Base-by-base conservation (phyloP, 768 basidiomycete species). In the Suillus hirtellus region DNA sequence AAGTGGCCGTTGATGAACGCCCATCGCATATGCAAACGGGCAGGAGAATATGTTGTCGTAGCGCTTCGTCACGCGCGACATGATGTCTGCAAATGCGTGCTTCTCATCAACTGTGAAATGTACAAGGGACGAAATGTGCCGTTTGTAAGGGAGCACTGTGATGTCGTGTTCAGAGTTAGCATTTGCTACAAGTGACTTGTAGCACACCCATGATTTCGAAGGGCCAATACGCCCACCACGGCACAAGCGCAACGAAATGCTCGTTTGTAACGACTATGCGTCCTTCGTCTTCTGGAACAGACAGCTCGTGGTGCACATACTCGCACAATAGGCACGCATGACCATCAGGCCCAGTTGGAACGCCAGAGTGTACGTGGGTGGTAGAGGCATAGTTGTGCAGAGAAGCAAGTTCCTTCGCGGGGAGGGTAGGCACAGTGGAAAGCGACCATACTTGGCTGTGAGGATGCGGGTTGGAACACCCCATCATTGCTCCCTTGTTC, bases 151-250 rank as follows among this genome's bases (percentile, higher is more conserved):
- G 37, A 94, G 77, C 58, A 94, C 92, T 93, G 65, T 21, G 5
- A 44, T 52, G 31, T 4, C 53, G 58, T 12, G 64, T 62, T 59
- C 49, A 63, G 65, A 44, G 54, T 24, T 9, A 24, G 37, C 14
- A 21, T 49, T 47, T 24, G 46, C 1, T 8, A 8, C 42, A 55
- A 40, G 8, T 24, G 24, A 49, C 14, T 15, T 31, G 27, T 14
- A 2, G 40, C 81, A 69, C 68, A 90, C 91, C 72, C 68, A 96
- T 76, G 19, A 89, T 81, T 73, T 97, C 95, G 71, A 88, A 97
- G 0, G 95, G 95, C 95, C 95, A 97, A 38, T 86, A 85, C 7
- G 95, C 95, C 95, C 95, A 97, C 89, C 93, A 96, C 2, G 95
- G 95, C 3, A 96, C 94, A 2, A 96, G 71, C 0, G 89, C 93